Evolutionary conservation across 2,329 filamentous ascomycete genomes (phyloP).

Genomic region (Aspergillus pseudoviridinutans): DNA sequence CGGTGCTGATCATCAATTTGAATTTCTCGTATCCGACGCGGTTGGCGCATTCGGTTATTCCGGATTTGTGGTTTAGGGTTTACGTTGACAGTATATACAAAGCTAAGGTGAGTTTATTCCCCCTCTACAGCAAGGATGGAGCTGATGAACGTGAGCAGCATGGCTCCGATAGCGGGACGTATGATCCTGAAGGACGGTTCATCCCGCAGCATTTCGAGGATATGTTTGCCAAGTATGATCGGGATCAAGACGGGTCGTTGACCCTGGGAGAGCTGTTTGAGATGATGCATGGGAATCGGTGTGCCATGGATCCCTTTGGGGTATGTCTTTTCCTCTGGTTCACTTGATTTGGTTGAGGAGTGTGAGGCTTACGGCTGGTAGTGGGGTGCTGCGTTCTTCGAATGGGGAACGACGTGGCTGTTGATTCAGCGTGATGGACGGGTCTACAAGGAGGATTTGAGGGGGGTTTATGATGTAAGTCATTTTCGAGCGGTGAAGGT

Average conservation of each 20-base stretch:
- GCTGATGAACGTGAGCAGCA: background rate
- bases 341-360: background rate
- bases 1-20: slow-evolving; percentile 37
- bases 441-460: slow-evolving; percentile 26
- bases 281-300: slow-evolving; percentile 41
- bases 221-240: slow-evolving; percentile 46
- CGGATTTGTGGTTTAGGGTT: slow-evolving; percentile 37
- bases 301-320: slow-evolving; percentile 43
- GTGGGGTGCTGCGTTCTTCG: slow-evolving; percentile 44
- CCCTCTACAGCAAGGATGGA: too few species aligned
- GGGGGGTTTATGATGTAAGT: slow-evolving; percentile 37
- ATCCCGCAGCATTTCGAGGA: slow-evolving; percentile 47
- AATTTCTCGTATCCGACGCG: slow-evolving; percentile 47
- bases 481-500: too few species aligned
- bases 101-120: slow-evolving; percentile 28
- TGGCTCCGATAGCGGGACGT: slow-evolving; percentile 37
- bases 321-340: slow-evolving; percentile 3
- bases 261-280: slow-evolving; percentile 36
- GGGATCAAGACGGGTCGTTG: slow-evolving; percentile 36
- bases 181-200: slow-evolving; percentile 45
- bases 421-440: slow-evolving; percentile 27
- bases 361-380: background rate
- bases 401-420: slow-evolving; percentile 37
- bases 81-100: slow-evolving; percentile 40
- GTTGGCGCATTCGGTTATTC: slow-evolving; percentile 32